Base-by-base conservation (phyloP, 1,284 basidiomycete genomes). In the Coniferiporia sulphurascens region DNA sequence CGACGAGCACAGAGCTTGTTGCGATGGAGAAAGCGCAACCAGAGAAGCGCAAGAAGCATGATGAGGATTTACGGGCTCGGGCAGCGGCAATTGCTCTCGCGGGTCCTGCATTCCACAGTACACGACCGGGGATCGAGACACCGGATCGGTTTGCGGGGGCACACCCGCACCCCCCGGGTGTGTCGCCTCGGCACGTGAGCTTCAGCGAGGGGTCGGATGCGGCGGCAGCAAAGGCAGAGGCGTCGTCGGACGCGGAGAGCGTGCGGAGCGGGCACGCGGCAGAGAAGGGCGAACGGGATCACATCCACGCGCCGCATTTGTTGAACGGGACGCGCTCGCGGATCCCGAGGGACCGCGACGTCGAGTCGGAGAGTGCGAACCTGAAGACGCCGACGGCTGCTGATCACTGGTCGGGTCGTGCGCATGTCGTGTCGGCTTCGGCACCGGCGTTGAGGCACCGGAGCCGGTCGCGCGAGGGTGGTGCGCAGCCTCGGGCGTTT, bases 81-180 rank as follows among this genome's bases (percentile, higher is more conserved):
- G 58, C 64, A 38, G 74, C 76, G 52, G 76, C 76, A 2, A 66
- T 72, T 43, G 68, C 67, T 27, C 68, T 78, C 44, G 61, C 65
- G 59, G 73, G 72, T 55, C 27, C 27, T 27, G 27, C 2, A 27
- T 27, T 27, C 27, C 27, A 27, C 27, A 27, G 27, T 5, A 27
- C 27, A 27, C 27, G 27, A 5, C 27, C 27, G 27, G 27, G 91
- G 41, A 82, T 93, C 32, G 84, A 89, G 65, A 86, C 89, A 6
- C 91, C 91, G 0, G 84, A 83, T 69, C 82, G 91, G 45, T 94
- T 85, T 70, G 83, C 79, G n/a, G 80, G 79, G n/a, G 80, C 81
- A 1, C 75, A 80, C 50, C 81, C 83, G 35, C 83, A 81, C 61
- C 83, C 85, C 5, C 84, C 82, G 1, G 70, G 73, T 45, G 62